These are phyloP conservation scores for Tylopilus sp. DNA, from an alignment of 1,284 basidiomycete species.

Conservation along the genomic window DNA sequence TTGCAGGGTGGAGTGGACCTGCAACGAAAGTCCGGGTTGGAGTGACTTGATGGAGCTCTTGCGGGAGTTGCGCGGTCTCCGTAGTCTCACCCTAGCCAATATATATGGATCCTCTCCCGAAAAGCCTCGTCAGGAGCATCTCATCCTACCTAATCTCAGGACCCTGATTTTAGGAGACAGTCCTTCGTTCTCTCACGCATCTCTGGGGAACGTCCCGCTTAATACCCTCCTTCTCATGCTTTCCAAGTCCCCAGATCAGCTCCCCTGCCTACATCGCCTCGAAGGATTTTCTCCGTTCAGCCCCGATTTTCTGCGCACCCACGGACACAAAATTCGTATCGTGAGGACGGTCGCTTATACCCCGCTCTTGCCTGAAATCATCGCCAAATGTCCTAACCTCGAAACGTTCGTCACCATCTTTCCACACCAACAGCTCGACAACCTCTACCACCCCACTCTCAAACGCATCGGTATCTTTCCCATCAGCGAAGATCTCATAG, in stretches of 20 bases:
- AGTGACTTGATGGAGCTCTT: constrained; percentile 27
- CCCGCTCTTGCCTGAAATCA: constrained; percentile 33
- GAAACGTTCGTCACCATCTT: constrained; percentile 37
- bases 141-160: constrained; percentile 36
- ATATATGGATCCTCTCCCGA: constrained; percentile 32
- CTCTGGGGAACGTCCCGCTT: constrained; percentile 36
- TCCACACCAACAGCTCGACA: constrained; percentile 33
- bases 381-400: constrained; percentile 39
- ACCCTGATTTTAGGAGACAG: constrained; percentile 40
- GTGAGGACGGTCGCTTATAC: constrained; percentile 37
- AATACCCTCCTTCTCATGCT: constrained; percentile 39
- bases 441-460: constrained; percentile 27
- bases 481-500: constrained; percentile 29
- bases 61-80: constrained; percentile 19
- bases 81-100: constrained; percentile 35
- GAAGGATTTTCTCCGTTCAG: constrained; percentile 42
- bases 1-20: constrained; percentile 32
- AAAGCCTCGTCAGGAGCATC: constrained; percentile 19
- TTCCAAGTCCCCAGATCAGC: constrained; percentile 30
- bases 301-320: constrained; percentile 36
- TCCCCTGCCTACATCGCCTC: constrained; percentile 39
- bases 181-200: constrained; percentile 38
- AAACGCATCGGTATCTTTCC: constrained; percentile 35
- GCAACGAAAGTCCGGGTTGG: constrained; percentile 32
- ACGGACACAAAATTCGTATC: constrained; percentile 40